These are phyloP conservation scores for Immersiella caudata DNA, from an alignment of 495 filamentous ascomycete genomes.

Conservation along the genomic window DNA sequence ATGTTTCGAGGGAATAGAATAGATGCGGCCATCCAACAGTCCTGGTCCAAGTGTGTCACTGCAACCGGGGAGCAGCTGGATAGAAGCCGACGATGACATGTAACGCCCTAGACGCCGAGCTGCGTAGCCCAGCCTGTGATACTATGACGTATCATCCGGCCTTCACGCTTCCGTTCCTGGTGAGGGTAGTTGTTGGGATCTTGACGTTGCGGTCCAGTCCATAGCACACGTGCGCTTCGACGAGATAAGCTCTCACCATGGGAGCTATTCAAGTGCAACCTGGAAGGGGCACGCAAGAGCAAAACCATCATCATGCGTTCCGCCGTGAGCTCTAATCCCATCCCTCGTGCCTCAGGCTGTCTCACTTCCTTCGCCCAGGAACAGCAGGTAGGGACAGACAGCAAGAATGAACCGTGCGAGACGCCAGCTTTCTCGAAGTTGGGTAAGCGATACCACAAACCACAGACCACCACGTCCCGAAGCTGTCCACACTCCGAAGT, in stretches of 20 bases:
- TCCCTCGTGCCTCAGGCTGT: not conserved
- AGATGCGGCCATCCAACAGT: not conserved
- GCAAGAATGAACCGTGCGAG: not conserved
- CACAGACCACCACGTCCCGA: not conserved
- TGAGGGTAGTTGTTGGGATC: not conserved
- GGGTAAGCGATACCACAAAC: not conserved
- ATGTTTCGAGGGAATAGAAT: not conserved
- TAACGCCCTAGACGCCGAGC: not conserved
- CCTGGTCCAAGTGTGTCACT: not conserved
- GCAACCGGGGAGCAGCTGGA: not conserved
- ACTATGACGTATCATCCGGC: not conserved
- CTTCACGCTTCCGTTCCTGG: not conserved
- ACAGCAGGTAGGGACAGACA: not conserved
- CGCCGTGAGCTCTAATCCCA: not conserved
- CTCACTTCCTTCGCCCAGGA: constrained; percentile 3
- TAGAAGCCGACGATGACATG: not conserved
- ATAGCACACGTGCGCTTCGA: not conserved
- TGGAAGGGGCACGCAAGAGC: not conserved
- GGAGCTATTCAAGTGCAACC: not conserved
- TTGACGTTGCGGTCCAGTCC: not conserved
- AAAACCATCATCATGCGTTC: not conserved
- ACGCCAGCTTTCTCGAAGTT: not conserved
- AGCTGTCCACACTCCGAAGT: not conserved
- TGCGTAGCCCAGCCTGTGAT: not conserved
- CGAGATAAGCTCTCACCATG: not conserved